Evolutionary conservation across 2,329 filamentous ascomycete genomes (phyloP), one percentile per base, ranked within the genome.

Genomic region (Colletotrichum spaethianum): DNA sequence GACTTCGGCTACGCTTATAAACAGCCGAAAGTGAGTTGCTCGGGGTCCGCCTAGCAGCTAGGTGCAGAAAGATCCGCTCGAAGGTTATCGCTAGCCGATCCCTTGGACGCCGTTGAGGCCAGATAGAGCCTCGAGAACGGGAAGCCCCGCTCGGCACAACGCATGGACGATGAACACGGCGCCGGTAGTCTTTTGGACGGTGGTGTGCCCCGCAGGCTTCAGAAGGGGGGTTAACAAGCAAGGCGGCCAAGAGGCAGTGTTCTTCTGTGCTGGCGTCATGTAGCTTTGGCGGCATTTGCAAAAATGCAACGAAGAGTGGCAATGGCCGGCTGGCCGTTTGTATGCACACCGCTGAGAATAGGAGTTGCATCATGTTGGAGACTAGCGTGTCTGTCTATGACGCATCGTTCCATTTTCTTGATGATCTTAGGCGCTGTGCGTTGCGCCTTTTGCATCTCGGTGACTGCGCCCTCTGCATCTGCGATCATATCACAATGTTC

Each of bases 61-160:
- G 20, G 36, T 44, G 26, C 53, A 23, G 28, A 38, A 16, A 36
- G 42, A 11, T 48, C 14, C 28, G 28, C 9, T 12, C 2, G 28
- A 33, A n/a, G 3, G 6, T 28, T 28, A 8, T n/a, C 20, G 28
- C 16, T 20, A 31, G 18, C 18, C 18, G 8, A 31, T 20, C 20
- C 7, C 42, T n/a, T 18, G 26, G 42, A 31, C 18, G 28, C 16
- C 18, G 57, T 23, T n/a, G 28, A n/a, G 42, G 42, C 42, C 40
- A 48, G 42, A n/a, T 12, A 12, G 20, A 33, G 12, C 36, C 33
- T 61, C 14, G 66, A 56, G 61, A 52, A 46, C 50, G 50, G 60
- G 23, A 56, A 23, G 20, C 60, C 56, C 60, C 40, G 38, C 53
- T 40, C 38, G 31, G 42, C 20, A 33, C 16, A 16, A 48, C 50